A percentile compares a stretch with the other conserved stretches of the same genome.
Conservation (phyloP, 1,284 basidiomycete genomes). For the Malassezia caprae region DNA sequence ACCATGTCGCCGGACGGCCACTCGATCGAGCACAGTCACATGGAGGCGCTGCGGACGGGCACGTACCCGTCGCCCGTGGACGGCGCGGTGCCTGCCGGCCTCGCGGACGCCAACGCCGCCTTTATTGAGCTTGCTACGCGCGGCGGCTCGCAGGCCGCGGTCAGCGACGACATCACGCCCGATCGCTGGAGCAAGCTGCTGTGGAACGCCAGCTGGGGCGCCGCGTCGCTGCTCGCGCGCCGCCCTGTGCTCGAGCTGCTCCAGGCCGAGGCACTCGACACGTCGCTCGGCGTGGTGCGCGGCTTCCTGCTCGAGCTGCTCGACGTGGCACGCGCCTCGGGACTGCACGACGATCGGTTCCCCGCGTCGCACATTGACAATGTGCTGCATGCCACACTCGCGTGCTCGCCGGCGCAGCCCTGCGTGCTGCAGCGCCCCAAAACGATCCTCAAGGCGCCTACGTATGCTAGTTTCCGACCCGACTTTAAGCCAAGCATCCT, state of each 20-base stretch:
- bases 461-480: neutral
- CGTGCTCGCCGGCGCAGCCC: constrained; percentile 2
- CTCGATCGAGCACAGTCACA: constrained; percentile 23
- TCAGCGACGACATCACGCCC: constrained; percentile 51
- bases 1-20: constrained; percentile 29
- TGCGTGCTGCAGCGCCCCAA: constrained; percentile 1
- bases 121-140: constrained; percentile 22
- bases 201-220: constrained; percentile 44
- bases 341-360: constrained; percentile 24
- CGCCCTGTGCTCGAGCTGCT: constrained; percentile 49
- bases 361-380: constrained; percentile 27
- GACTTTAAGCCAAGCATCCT: constrained; percentile 40
- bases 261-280: constrained; percentile 40
- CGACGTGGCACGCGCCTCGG: constrained; percentile 48
- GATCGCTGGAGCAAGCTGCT: constrained; percentile 52
- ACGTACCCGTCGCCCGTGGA: constrained; percentile 27
- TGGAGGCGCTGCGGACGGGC: constrained; percentile 49
- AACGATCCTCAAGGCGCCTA: neutral
- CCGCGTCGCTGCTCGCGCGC: constrained; percentile 50
- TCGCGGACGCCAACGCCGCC: neutral
- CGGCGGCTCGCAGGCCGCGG: constrained; percentile 49
- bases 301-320: constrained; percentile 50
- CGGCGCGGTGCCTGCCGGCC: neutral
- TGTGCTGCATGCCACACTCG: constrained; percentile 26
- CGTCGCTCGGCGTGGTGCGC: constrained; percentile 47